Conservation (phyloP, 2,329 filamentous ascomycete species). For the Colletotrichum sp. region DNA sequence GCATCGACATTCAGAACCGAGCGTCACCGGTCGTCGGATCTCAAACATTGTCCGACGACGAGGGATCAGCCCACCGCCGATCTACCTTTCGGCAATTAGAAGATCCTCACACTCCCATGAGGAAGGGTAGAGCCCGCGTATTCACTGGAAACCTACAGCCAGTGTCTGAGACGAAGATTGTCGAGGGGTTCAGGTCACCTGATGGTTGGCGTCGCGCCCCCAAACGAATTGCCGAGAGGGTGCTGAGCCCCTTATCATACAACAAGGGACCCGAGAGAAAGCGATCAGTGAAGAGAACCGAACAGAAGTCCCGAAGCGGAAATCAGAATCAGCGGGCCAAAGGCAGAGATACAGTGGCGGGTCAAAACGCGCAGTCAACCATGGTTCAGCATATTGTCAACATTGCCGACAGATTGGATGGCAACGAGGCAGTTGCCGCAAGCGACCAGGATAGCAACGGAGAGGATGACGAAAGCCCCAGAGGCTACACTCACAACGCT, state of each 20-base stretch:
- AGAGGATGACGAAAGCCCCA: background rate
- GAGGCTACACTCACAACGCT: background rate
- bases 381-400: background rate
- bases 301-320: background rate
- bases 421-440: background rate
- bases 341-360: too few species aligned
- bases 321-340: background rate
- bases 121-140: background rate
- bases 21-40: background rate
- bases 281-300: background rate
- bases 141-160: background rate
- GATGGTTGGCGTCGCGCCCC: background rate
- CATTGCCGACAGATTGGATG: background rate
- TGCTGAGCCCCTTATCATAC: background rate
- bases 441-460: background rate
- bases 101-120: background rate
- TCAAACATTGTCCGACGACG: background rate
- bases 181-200: background rate
- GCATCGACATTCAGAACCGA: background rate
- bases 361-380: background rate
- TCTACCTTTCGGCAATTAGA: background rate
- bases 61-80: background rate
- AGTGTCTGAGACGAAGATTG: background rate
- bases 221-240: background rate
- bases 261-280: background rate